Base-by-base conservation (phyloP, 164 flowering plant genomes). In the Magnolia officinalis region DNA sequence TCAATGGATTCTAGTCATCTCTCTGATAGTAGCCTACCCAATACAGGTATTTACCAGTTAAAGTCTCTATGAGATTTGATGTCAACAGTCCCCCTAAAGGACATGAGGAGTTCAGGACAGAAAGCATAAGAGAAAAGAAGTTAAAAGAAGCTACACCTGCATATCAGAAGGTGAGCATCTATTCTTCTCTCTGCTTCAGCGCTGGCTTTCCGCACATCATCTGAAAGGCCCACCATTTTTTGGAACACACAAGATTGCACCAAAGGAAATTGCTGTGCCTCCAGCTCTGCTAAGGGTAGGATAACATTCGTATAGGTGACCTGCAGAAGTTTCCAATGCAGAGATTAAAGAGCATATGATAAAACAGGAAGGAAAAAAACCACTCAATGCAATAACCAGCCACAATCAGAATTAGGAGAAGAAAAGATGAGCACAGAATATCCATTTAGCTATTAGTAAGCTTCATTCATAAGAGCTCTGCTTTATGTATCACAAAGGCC, bases 161-260 rank as follows among this genome's bases (percentile, higher is more conserved):
- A 92, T 49, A 73, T 73, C 31, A 78, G 81, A 77, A 81, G 73
- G 78, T 96, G 96, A 66, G 87, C 84, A 86, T 92, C 94, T 67
- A 96, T 89, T 82, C 84, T 87, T 76, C 87, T 81, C 84, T 90
- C 99, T 13, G 98, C 99, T 85, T 92, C 96, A 76, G 86, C 88
- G 83, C 99, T 92, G 9, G 99, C 98, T 85, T 89, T 90, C 24
- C 90, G 85, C 37, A 92, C 88, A 69, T 88, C 98, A 65, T 88
- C 95, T 7, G 87, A 86, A 74, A 83, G 51, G 8, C 93, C 82
- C 19, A 94, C 93, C 82, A 94, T 80, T 78, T 89, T 92, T 13
- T 91, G 99, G 74, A 96, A 88, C 26, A 89, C 74, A 77, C 99
- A 96, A 58, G 97, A 92, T 63, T 94, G 99, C 49, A 96, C 80